phyloP scores from a whole-genome alignment of 345 rosid species.

The Syzygium oleosum region DNA sequence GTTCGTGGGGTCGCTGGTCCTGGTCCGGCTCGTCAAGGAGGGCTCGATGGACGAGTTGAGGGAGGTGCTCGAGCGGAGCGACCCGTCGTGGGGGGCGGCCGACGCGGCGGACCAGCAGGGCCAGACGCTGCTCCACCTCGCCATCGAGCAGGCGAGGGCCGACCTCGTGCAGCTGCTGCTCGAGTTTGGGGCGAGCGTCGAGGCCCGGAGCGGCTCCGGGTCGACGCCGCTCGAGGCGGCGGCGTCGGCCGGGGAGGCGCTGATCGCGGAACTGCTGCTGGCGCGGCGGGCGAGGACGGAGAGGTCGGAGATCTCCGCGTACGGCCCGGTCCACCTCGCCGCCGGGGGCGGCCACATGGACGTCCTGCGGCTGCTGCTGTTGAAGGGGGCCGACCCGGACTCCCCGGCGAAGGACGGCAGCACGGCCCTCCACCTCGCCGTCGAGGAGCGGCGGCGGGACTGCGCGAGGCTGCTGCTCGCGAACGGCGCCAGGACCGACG shows the following conservation, averaged over 20 bases:
- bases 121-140: slow-evolving; percentile 41
- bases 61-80: slow-evolving; percentile 48
- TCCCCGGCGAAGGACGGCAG: slow-evolving; percentile 40
- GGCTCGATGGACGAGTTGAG: slow-evolving; percentile 51
- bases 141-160: slow-evolving; percentile 39
- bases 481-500: slow-evolving; percentile 27
- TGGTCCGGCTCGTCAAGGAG: slow-evolving; percentile 34
- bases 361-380: slow-evolving; percentile 37
- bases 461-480: slow-evolving; percentile 38
- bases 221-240: slow-evolving; percentile 48
- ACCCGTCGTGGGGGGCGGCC: slow-evolving; percentile 32
- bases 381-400: slow-evolving; percentile 42
- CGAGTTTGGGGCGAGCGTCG: slow-evolving; percentile 44
- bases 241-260: slow-evolving; percentile 34
- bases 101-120: slow-evolving; percentile 37
- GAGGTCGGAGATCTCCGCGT: slow-evolving; percentile 27
- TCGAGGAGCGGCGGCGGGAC: slow-evolving; percentile 36
- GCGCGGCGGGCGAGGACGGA: slow-evolving; percentile 43
- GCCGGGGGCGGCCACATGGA: slow-evolving; percentile 35
- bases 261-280: slow-evolving; percentile 48
- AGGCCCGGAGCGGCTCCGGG: slow-evolving; percentile 33
- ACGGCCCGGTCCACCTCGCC: slow-evolving; percentile 52
- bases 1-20: slow-evolving; percentile 51
- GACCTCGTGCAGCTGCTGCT: slow-evolving; percentile 58
- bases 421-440: slow-evolving; percentile 46